These are phyloP conservation scores for Epichloe aotearoae DNA, from an alignment of 2,329 filamentous ascomycete genomes.

Conservation along the genomic window DNA sequence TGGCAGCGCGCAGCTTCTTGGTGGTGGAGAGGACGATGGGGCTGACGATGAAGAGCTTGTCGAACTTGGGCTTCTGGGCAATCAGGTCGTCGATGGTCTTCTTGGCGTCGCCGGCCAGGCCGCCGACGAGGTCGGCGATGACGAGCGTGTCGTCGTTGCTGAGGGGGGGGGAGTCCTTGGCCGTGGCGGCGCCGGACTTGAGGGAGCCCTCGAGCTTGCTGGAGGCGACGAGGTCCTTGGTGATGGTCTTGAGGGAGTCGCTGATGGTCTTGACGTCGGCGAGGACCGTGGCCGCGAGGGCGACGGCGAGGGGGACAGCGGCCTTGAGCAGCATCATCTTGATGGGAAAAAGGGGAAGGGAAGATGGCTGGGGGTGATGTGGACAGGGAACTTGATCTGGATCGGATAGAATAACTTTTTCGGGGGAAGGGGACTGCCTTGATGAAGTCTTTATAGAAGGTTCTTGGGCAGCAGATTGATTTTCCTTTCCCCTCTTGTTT, in stretches of 20 bases:
- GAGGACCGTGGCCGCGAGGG: constrained; percentile 13
- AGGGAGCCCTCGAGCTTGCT: constrained; percentile 25
- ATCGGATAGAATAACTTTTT: no score
- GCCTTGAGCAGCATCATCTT: constrained; percentile 20
- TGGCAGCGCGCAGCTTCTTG: constrained; percentile 25
- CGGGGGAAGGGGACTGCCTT: no score
- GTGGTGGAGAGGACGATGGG: constrained; percentile 29
- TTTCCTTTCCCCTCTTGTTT: no score
- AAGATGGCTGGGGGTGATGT: neutral
- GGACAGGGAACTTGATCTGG: no score
- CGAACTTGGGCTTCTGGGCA: constrained; percentile 28
- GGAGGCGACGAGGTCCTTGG: constrained; percentile 23
- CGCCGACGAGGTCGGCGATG: constrained; percentile 23
- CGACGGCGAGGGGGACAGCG: constrained; percentile 12
- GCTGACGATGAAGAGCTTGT: constrained; percentile 26
- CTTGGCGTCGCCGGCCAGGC: constrained; percentile 25
- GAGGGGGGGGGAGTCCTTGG: constrained; percentile 24
- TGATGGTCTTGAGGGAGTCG: constrained; percentile 23
- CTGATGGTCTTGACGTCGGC: constrained; percentile 21
- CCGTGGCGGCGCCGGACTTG: constrained; percentile 24
- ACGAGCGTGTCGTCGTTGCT: constrained; percentile 22
- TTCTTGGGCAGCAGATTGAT: no score
- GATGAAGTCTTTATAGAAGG: no score
- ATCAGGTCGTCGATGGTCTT: constrained; percentile 24
- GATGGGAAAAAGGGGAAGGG: neutral